Percentiles rank a stretch among this genome's conserved stretches.
phyloP scores from a whole-genome alignment of 2,329 filamentous ascomycete species.

The Boeremia exigua region DNA sequence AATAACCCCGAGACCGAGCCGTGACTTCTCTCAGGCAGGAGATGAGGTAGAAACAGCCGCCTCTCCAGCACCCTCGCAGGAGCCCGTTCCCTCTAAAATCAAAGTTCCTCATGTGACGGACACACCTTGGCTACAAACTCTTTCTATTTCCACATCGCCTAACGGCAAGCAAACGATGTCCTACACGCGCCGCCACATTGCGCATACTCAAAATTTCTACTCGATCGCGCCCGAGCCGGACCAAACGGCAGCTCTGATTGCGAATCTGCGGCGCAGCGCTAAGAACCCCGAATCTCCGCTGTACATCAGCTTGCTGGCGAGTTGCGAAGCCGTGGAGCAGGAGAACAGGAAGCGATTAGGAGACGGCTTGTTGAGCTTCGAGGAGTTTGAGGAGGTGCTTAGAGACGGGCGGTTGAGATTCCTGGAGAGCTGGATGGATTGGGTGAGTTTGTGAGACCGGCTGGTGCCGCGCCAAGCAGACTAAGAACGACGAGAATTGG shows the following conservation, averaged over 20 bases:
- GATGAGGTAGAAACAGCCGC: background rate
- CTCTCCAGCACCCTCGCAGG: background rate
- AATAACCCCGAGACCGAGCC: background rate
- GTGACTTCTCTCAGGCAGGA: background rate
- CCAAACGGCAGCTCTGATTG: slow-evolving; percentile 6
- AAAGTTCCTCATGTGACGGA: slow-evolving; percentile 22
- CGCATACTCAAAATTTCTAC: slow-evolving; percentile 21
- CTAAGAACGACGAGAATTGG: background rate
- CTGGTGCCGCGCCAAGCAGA: background rate
- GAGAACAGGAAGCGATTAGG: slow-evolving; percentile 77
- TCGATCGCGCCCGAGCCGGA: slow-evolving; percentile 8
- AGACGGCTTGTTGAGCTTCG: slow-evolving; percentile 75
- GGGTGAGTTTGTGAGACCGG: slow-evolving; percentile 53
- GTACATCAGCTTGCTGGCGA: slow-evolving; percentile 49
- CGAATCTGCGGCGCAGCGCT: slow-evolving; percentile 27
- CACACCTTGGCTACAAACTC: slow-evolving; percentile 18
- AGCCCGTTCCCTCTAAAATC: background rate
- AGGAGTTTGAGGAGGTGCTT: slow-evolving; percentile 81
- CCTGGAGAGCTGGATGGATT: slow-evolving; percentile 90
- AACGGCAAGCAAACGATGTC: background rate
- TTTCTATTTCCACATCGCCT: background rate
- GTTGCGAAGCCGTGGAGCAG: slow-evolving; percentile 69
- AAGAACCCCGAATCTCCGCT: slow-evolving; percentile 28
- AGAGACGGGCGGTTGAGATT: slow-evolving; percentile 71
- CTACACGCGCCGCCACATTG: background rate